A percentile compares a stretch with the other conserved stretches of the same genome.
These are phyloP conservation scores for Nadsonia fulvescens DNA, from an alignment of 805 yeast species.

Conservation along the genomic window DNA sequence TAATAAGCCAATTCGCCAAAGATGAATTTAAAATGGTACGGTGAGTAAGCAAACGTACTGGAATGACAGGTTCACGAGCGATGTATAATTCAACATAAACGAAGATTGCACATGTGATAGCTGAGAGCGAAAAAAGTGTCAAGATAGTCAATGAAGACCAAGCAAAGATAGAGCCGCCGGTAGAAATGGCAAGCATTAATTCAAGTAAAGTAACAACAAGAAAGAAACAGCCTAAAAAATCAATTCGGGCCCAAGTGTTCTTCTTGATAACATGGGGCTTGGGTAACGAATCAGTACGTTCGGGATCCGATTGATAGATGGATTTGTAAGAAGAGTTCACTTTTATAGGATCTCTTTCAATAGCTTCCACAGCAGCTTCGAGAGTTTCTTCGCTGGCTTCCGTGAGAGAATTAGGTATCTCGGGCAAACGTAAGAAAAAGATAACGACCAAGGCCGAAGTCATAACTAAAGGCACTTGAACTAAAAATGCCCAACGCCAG, in stretches of 20 bases:
- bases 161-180: slow-evolving; percentile 39
- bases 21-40: slow-evolving; percentile 50
- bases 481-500: slow-evolving; percentile 37
- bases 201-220: slow-evolving; percentile 39
- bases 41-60: slow-evolving; percentile 20
- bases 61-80: slow-evolving; percentile 25
- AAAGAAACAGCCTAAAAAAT: slow-evolving; percentile 43
- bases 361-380: slow-evolving; percentile 23
- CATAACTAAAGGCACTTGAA: slow-evolving; percentile 24
- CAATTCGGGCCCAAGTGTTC: slow-evolving; percentile 39
- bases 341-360: slow-evolving; percentile 34
- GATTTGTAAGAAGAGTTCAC: too few relatives aligned
- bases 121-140: slow-evolving; percentile 19
- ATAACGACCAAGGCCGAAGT: slow-evolving; percentile 21
- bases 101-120: slow-evolving; percentile 23
- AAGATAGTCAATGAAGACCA: slow-evolving; percentile 28
- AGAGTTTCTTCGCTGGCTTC: slow-evolving; percentile 6
- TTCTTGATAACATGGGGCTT: too few relatives aligned
- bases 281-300: too few relatives aligned
- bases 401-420: too few relatives aligned
- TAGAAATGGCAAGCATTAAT: slow-evolving; percentile 47
- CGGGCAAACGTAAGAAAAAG: too few relatives aligned
- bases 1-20: slow-evolving; percentile 48
- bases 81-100: slow-evolving; percentile 26
- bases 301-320: too few relatives aligned